Evolutionary conservation across 371 early-diverging fungal species (phyloP).

Genomic region (Nematocida major): DNA sequence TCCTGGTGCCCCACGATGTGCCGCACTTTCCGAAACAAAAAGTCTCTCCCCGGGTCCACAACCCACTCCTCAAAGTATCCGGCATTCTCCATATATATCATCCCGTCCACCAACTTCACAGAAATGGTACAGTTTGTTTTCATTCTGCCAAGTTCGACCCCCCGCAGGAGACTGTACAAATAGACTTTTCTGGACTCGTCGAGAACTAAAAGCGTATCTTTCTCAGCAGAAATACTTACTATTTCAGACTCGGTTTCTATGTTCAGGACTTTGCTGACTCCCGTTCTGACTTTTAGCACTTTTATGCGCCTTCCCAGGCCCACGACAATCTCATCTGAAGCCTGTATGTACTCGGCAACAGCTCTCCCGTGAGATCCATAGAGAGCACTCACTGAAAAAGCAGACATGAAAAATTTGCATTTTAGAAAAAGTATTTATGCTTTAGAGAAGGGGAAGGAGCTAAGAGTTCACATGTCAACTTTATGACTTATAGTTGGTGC

Average conservation of each 20-base stretch:
- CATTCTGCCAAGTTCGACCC: slow-evolving; percentile 47
- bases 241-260: slow-evolving; percentile 27
- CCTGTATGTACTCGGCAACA: slow-evolving; percentile 3
- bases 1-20: slow-evolving; percentile 36
- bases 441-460: no score
- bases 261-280: background rate
- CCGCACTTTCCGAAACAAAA: slow-evolving; percentile 14
- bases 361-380: slow-evolving; percentile 11
- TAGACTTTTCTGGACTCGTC: slow-evolving; percentile 20
- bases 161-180: slow-evolving; percentile 15
- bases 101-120: background rate
- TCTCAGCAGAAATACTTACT: slow-evolving; percentile 8
- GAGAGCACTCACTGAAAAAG: slow-evolving; percentile 17
- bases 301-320: slow-evolving; percentile 17
- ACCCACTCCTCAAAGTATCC: slow-evolving; percentile 43
- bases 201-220: slow-evolving; percentile 21
- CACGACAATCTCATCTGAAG: slow-evolving; percentile 22
- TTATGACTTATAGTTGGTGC: no score
- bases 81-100: slow-evolving; percentile 5
- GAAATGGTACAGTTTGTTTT: background rate
- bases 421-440: no score
- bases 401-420: no score
- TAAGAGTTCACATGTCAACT: no score
- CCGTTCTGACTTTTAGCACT: slow-evolving; percentile 7
- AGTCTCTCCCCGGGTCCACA: slow-evolving; percentile 9